Evolutionary conservation across 75 land plant species (phyloP).

Genomic region (Gnetum montanum): DNA sequence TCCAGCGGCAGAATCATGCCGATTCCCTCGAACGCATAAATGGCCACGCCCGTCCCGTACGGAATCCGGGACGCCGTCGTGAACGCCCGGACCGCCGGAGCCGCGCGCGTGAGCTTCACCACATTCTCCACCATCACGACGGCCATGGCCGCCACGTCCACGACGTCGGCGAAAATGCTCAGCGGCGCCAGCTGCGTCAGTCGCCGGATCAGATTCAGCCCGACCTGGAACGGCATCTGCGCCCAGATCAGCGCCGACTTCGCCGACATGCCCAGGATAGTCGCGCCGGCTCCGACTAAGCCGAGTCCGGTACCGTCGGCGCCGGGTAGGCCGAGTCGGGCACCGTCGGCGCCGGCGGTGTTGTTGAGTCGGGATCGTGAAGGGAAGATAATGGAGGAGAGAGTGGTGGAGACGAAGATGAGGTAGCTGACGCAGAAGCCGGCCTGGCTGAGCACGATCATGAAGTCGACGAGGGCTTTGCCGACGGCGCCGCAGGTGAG

Average conservation of each 20-base stretch:
- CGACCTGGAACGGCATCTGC: slow-evolving; percentile 66
- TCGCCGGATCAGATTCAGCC: slow-evolving; percentile 62
- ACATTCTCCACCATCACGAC: slow-evolving; percentile 71
- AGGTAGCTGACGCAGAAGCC: slow-evolving; percentile 77
- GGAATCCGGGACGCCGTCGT: slow-evolving; percentile 29
- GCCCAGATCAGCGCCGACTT: slow-evolving; percentile 45
- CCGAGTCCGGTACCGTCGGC: too few relatives aligned
- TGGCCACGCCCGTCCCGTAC: slow-evolving; percentile 75
- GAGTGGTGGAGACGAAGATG: slow-evolving; percentile 70
- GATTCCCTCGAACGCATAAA: slow-evolving; percentile 86
- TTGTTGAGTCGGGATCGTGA: neutral
- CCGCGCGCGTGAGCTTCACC: slow-evolving; percentile 9
- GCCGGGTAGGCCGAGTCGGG: neutral
- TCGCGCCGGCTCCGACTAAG: slow-evolving; percentile 1
- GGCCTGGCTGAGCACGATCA: slow-evolving; percentile 69
- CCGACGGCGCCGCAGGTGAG: slow-evolving; percentile 52
- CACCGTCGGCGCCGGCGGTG: too few relatives aligned
- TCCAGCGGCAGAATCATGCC: slow-evolving; percentile 84
- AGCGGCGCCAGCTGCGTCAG: slow-evolving; percentile 85
- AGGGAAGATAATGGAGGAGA: slow-evolving; percentile 27
- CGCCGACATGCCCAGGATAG: slow-evolving; percentile 20
- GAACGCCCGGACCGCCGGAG: slow-evolving; percentile 24
- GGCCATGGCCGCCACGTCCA: slow-evolving; percentile 70
- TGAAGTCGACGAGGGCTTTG: slow-evolving; percentile 50
- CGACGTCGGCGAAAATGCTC: slow-evolving; percentile 80